Evolutionary conservation across 176 grass and related monocot genomes (phyloP).

Genomic region (Eleusine indica): DNA sequence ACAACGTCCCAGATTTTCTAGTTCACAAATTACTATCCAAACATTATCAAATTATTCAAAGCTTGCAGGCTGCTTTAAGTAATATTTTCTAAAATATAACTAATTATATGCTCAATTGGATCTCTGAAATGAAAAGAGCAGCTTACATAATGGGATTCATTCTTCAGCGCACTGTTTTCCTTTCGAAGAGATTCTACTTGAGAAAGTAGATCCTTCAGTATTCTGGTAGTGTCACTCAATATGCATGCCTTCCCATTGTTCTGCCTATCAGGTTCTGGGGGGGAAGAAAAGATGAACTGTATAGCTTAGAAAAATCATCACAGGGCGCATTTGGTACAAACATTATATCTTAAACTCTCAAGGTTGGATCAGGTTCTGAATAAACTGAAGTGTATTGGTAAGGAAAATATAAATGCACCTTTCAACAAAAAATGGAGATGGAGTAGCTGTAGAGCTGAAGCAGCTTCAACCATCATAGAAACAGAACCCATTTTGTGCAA

Average conservation of each 20-base stretch:
- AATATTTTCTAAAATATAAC: background rate
- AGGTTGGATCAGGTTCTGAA: background rate
- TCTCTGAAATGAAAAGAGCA: conserved; percentile 2
- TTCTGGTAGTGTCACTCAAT: conserved; percentile 66
- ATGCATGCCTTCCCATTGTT: conserved; percentile 80
- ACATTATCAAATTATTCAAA: conserved; percentile 6
- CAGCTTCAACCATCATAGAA: background rate
- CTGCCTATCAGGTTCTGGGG: conserved; percentile 76
- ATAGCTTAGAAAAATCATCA: conserved; percentile 25
- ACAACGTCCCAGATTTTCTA: conserved; percentile 4
- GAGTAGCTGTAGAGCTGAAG: background rate
- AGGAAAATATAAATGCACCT: too few relatives aligned
- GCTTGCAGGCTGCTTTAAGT: background rate
- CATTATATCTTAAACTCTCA: background rate
- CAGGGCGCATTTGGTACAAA: background rate
- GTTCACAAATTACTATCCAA: background rate
- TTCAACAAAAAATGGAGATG: background rate
- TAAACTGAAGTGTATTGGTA: background rate
- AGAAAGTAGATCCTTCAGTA: conserved; percentile 67
- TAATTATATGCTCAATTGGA: background rate
- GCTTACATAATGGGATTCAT: conserved; percentile 91
- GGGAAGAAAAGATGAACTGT: conserved; percentile 6
- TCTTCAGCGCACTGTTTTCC: conserved; percentile 72
- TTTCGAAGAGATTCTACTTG: conserved; percentile 85
- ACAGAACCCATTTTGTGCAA: background rate